Evolutionary conservation across 148 eudicot genomes (phyloP), one percentile per base, ranked within the genome.

Genomic region (Amaranthus palmeri): DNA sequence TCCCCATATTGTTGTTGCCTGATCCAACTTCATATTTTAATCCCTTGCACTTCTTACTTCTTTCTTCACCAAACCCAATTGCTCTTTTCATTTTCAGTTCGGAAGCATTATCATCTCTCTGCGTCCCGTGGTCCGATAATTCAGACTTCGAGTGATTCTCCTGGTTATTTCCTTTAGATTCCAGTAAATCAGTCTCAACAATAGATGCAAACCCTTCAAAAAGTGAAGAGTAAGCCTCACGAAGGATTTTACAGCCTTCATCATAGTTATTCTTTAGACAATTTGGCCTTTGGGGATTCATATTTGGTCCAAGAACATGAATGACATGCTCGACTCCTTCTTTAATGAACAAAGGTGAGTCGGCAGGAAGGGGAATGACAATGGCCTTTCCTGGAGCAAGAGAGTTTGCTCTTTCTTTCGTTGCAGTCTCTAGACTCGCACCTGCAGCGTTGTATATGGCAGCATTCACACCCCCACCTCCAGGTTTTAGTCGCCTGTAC

Each of bases 391-490:
- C 98, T 49, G 98, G 88, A 51, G 73, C 2, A 72, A 93, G 88
- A 67, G 92, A 78, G 40, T 69, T 82, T 49, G 98, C 97, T 79
- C 77, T 75, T 75, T 87, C 81, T 78, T 81, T 88, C 61, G 98
- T 93, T 72, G 96, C 98, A 68, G 52, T 70, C 70, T 91, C 96
- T 15, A 93, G 82, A 76, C 76, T 74, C 45, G 92, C 85, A 68
- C 98, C 98, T 62, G 97, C 97, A 66, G 98, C 96, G 67, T 62
- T 83, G 74, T 69, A 93, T 67, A 93, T 85, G 68, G 98, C 91
- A 80, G 97, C 98, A 82, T 93, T 93, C 61, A 91, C 97, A 68
- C 98, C 98, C 68, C 98, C 98, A 51, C 98, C 98, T 65, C 97
- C 97, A 52, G 98, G 91, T 81, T 82, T 91, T 64, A 93, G 84